phyloP scores from a whole-genome alignment of 2,329 filamentous ascomycete species.

The Cadophora luteo-olivacea region DNA sequence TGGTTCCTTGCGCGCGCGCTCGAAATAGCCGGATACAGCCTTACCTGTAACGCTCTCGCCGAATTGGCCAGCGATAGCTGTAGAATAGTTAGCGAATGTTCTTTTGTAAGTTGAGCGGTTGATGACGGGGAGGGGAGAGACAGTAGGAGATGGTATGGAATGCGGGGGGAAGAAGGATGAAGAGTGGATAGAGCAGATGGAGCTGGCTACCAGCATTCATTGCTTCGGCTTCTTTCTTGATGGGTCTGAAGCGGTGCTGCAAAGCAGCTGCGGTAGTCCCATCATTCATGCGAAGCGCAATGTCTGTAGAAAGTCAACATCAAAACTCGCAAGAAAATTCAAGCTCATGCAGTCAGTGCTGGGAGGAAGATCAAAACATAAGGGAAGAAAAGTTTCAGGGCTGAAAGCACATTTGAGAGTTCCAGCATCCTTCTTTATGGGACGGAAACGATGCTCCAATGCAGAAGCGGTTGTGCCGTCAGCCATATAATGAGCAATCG shows the following conservation, averaged over 20 bases:
- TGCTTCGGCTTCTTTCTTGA: conserved; percentile 39
- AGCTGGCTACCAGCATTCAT: conserved; percentile 35
- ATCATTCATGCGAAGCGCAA: conserved; percentile 32
- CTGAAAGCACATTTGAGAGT: conserved; percentile 16
- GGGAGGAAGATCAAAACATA: neutral
- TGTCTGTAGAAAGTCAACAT: conserved; percentile 31
- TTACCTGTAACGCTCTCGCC: conserved; percentile 41
- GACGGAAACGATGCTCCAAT: conserved; percentile 35
- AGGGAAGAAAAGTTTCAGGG: neutral
- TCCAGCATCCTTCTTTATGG: conserved; percentile 32
- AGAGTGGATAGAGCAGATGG: neutral
- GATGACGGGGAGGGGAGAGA: conserved; percentile 23
- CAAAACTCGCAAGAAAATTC: neutral
- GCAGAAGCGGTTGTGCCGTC: conserved; percentile 28
- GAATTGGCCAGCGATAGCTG: conserved; percentile 40
- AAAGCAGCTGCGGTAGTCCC: conserved; percentile 37
- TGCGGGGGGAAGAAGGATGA: too few species aligned
- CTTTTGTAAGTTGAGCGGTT: conserved; percentile 23
- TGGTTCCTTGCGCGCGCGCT: conserved; percentile 37
- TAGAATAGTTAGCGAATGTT: conserved; percentile 37
- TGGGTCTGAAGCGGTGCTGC: conserved; percentile 41
- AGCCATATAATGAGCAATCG: conserved; percentile 34
- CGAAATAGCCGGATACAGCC: conserved; percentile 40
- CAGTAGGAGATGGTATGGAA: conserved; percentile 27
- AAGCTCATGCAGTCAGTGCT: conserved; percentile 6